phyloP scores from a whole-genome alignment of 306 rosid species.

The Pueraria montana region DNA sequence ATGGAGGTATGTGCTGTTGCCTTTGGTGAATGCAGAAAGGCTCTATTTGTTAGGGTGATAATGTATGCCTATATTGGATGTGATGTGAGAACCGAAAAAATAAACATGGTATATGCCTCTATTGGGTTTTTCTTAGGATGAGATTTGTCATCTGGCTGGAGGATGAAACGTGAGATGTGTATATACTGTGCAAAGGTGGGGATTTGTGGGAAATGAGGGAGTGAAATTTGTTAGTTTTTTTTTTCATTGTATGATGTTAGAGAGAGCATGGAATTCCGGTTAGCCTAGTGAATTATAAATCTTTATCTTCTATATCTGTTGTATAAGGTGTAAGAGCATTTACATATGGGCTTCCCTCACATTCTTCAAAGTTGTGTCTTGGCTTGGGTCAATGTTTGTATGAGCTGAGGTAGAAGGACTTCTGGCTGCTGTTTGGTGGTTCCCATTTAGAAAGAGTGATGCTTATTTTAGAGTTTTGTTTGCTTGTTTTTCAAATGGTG shows the following conservation, averaged over 20 bases:
- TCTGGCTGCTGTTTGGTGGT: constrained; percentile 35
- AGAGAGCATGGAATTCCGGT: neutral
- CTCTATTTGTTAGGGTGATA: constrained; percentile 7
- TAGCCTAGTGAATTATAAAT: neutral
- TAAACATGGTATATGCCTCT: neutral
- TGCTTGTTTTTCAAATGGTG: constrained; percentile 6
- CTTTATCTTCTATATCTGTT: too few relatives aligned
- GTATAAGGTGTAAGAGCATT: neutral
- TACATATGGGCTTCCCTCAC: too few relatives aligned
- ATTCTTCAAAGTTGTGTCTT: too few relatives aligned
- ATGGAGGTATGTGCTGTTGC: neutral
- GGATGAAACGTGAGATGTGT: neutral
- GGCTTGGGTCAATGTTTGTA: too few relatives aligned
- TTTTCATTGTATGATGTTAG: neutral
- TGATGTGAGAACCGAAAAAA: neutral
- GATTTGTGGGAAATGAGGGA: neutral
- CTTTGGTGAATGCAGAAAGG: neutral
- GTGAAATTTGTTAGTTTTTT: neutral
- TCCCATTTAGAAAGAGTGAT: neutral
- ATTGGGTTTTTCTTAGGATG: neutral
- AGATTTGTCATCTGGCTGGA: neutral
- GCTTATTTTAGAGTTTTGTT: neutral
- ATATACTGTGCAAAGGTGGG: neutral
- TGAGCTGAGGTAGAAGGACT: neutral
- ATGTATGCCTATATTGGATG: too few relatives aligned